Base-by-base conservation (phyloP, 441 rosid genomes). In the Populus tomentosa region DNA sequence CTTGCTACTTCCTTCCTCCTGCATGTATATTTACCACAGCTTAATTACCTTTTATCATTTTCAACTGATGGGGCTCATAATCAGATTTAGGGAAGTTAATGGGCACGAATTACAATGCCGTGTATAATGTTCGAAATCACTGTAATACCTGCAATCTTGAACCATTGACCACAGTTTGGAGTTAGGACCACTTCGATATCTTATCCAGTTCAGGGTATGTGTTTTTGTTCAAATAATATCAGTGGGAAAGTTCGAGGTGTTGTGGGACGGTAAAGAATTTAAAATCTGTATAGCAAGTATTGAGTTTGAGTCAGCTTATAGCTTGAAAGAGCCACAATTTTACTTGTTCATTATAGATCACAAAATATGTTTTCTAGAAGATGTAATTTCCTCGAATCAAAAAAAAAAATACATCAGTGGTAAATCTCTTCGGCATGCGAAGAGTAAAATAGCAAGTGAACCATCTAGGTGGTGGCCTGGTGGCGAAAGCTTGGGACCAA, bases 161-260 rank as follows among this genome's bases (percentile, higher is more conserved):
- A 63, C 6, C 53, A 74, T 84, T 84, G 83, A 81, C 87, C 74
- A 3, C 16, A 50, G 36, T 16, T 16, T 20, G 32, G 32, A 30
- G 32, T 30, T 3, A 30, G 87, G 81, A 86, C 85, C 86, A 77
- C 82, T 82, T 77, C 72, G 84, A 79, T 84, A 40, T 10, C 46
- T 18, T 53, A 67, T 77, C 70, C 65, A 24, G 0, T 0, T 1
- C 1, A 35, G 30, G 83, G 85, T 30, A 30, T 66, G 24, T 61
- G 75, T 40, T 53, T 63, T 66, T 59, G 85, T 24, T 24, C 24
- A 24, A 24, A 24, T 24, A 24, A 24, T 24, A 24, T 24, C 24
- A 24, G 24, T 24, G 24, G 24, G 24, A 24, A 24, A 24, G 24
- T 24, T 24, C 24, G 24, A 24, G 24, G 24, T 24, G 24, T 24